Percentiles rank a stretch among this genome's conserved stretches.
Conservation (phyloP, 1,284 basidiomycete species). For the Cystobasidiaceae sp. region DNA sequence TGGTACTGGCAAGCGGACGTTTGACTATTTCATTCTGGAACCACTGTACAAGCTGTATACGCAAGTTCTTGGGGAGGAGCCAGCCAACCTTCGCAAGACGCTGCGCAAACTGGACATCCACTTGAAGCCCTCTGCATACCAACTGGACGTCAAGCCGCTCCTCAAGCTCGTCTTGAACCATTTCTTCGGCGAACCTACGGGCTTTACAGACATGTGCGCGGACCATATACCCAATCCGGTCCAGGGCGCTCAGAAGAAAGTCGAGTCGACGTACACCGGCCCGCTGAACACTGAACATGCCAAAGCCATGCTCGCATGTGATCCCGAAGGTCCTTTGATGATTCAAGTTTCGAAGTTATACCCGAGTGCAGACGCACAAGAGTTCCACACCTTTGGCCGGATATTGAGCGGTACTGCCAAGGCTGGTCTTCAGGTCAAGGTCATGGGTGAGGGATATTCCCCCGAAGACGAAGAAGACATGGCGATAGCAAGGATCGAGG, state of each 20-base stretch:
- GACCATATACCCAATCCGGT: constrained; percentile 81
- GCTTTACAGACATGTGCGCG: constrained; percentile 86
- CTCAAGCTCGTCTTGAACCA: constrained; percentile 89
- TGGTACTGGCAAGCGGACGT: constrained; percentile 75
- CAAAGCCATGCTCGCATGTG: constrained; percentile 71
- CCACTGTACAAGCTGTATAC: constrained; percentile 98
- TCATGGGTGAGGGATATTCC: constrained; percentile 95
- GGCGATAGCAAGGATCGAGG: constrained; percentile 77
- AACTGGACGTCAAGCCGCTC: constrained; percentile 94
- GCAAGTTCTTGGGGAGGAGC: constrained; percentile 83
- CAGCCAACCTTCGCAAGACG: constrained; percentile 72
- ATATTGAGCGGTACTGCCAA: constrained; percentile 85
- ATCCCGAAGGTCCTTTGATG: constrained; percentile 80
- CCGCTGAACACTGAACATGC: constrained; percentile 74
- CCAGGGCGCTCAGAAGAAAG: constrained; percentile 65
- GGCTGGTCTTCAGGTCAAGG: constrained; percentile 80
- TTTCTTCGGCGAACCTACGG: constrained; percentile 82
- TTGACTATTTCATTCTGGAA: constrained; percentile 94
- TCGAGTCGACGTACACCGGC: constrained; percentile 77
- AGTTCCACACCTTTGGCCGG: constrained; percentile 91
- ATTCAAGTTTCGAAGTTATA: constrained; percentile 91
- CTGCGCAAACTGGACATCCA: constrained; percentile 74
- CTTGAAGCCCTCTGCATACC: constrained; percentile 88
- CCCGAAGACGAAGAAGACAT: constrained; percentile 99
- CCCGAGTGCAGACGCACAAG: constrained; percentile 89